Evolutionary conservation across 805 yeast genomes (phyloP).

Genomic region (Teunomyces barrocoloradensis): DNA sequence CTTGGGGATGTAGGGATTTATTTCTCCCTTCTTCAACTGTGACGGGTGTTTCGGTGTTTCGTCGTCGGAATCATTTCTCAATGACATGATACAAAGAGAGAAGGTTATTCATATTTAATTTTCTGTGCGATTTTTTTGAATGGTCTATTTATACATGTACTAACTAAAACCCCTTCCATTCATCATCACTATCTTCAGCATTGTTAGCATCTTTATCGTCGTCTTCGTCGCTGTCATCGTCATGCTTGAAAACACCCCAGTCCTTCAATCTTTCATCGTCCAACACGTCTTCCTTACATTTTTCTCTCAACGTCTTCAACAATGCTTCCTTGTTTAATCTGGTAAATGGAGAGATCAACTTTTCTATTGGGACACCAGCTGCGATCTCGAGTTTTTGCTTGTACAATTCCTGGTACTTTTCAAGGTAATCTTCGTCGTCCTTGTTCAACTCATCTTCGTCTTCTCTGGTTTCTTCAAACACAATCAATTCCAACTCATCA

Average conservation of each 20-base stretch:
- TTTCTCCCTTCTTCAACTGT: constrained; percentile 12
- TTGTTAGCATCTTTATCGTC: constrained; percentile 12
- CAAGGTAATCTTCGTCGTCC: constrained; percentile 30
- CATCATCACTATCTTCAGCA: constrained; percentile 17
- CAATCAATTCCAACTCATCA: constrained; percentile 76
- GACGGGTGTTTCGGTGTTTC: constrained; percentile 1
- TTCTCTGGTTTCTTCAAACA: constrained; percentile 49
- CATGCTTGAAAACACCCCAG: constrained; percentile 57
- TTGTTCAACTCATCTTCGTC: constrained; percentile 26
- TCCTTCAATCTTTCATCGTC: constrained; percentile 57
- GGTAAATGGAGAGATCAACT: constrained; percentile 60
- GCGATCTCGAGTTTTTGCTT: constrained; percentile 33
- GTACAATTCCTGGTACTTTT: constrained; percentile 31
- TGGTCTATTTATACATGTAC: constrained; percentile 1
- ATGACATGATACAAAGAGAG: background rate
- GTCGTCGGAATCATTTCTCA: background rate
- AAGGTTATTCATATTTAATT: background rate
- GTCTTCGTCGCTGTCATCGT: constrained; percentile 22
- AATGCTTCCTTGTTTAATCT: constrained; percentile 46
- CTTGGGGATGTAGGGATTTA: constrained; percentile 37
- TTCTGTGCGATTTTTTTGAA: background rate
- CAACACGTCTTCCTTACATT: constrained; percentile 64
- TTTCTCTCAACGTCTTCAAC: constrained; percentile 63
- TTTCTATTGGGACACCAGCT: constrained; percentile 49
- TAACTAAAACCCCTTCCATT: constrained; percentile 34